phyloP scores from a whole-genome alignment of 805 yeast species.

The Spathaspora hagerdaliae region DNA sequence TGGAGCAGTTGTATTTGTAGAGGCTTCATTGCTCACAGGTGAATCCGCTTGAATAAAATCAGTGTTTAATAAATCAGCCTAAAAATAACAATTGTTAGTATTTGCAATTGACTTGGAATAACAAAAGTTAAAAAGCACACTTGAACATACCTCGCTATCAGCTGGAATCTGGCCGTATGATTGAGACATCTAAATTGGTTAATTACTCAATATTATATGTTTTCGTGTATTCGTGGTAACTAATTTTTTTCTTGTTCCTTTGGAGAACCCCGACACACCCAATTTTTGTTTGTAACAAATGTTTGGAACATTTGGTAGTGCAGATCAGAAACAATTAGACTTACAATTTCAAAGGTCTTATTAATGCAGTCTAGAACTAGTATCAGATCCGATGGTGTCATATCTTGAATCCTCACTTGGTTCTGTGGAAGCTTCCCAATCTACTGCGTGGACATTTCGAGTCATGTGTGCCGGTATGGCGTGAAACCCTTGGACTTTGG shows the following conservation, averaged over 20 bases:
- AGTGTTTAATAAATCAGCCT: conserved; percentile 10
- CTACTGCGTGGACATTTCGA: neutral
- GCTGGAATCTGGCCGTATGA: neutral
- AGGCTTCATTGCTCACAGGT: neutral
- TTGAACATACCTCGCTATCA: neutral
- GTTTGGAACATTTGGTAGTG: no score
- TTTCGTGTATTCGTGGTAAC: no score
- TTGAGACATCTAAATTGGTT: conserved; percentile 1
- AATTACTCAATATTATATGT: no score
- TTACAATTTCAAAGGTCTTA: neutral
- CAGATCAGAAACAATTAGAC: no score
- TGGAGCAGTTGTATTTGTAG: neutral
- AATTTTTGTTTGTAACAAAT: no score
- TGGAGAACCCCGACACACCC: no score
- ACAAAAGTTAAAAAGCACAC: neutral
- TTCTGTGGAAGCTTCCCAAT: neutral
- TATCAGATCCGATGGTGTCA: no score
- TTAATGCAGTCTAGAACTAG: neutral
- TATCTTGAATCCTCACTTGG: no score
- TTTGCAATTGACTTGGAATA: neutral
- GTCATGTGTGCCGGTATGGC: neutral
- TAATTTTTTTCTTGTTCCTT: no score
- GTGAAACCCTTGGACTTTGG: neutral
- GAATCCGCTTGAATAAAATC: conserved; percentile 18
- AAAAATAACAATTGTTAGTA: conserved; percentile 1